A percentile compares a stretch with the other conserved stretches of the same genome.
These are phyloP conservation scores for Monosporascus sp. DNA, from an alignment of 2,329 filamentous ascomycete genomes.

Conservation along the genomic window DNA sequence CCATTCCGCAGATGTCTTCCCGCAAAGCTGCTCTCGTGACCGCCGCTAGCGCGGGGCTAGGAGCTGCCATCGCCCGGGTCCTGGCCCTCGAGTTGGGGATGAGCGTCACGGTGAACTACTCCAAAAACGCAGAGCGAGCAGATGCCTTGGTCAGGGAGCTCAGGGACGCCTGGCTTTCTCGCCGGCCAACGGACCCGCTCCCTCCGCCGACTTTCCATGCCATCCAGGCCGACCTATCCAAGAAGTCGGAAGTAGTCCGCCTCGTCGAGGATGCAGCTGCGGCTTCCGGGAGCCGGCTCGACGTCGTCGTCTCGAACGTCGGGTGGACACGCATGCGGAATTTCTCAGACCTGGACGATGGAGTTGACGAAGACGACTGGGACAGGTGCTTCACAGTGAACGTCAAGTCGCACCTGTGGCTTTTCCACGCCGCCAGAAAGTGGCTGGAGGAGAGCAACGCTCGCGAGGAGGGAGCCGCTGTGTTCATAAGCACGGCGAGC, in stretches of 20 bases:
- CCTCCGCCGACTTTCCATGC: constrained; percentile 23
- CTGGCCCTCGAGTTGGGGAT: constrained; percentile 51
- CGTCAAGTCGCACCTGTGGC: constrained; percentile 56
- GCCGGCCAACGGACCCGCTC: constrained; percentile 27
- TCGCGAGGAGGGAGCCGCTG: constrained; percentile 33
- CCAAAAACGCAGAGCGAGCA: constrained; percentile 55
- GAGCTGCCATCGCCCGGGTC: constrained; percentile 59
- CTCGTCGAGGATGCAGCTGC: constrained; percentile 37
- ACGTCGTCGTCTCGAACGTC: constrained; percentile 73
- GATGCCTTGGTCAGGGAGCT: constrained; percentile 55
- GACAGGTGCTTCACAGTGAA: constrained; percentile 55
- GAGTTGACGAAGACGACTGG: constrained; percentile 53
- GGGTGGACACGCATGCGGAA: constrained; percentile 46
- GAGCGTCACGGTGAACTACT: constrained; percentile 73
- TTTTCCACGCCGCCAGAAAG: constrained; percentile 49
- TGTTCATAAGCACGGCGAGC: constrained; percentile 59
- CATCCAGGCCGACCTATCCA: constrained; percentile 62
- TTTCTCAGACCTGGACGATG: constrained; percentile 44
- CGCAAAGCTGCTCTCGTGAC: constrained; percentile 38
- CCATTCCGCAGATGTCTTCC: too few relatives aligned
- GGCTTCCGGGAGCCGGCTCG: constrained; percentile 46
- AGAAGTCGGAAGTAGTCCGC: constrained; percentile 50
- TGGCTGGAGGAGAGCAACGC: constrained; percentile 37
- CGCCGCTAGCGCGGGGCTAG: constrained; percentile 59
- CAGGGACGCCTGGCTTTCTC: constrained; percentile 35